Percentiles rank a stretch among this genome's conserved stretches.
phyloP scores from a whole-genome alignment of 2,329 filamentous ascomycete genomes.

The Hypocrella siamensis region DNA sequence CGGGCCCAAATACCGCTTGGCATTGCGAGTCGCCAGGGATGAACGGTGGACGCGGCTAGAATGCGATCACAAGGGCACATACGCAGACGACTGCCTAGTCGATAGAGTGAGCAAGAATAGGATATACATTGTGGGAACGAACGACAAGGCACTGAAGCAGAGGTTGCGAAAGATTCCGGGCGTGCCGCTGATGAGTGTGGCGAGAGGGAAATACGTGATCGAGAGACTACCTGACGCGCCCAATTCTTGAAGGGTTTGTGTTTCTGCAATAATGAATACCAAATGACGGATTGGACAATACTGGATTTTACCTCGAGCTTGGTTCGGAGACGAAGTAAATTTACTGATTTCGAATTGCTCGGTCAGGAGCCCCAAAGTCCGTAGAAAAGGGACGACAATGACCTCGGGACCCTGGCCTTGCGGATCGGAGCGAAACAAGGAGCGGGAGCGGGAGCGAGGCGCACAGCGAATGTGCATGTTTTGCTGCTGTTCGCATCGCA shows the following conservation, averaged over 20 bases:
- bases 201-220: conserved; percentile 83
- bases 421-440: too few relatives aligned
- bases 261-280: too few relatives aligned
- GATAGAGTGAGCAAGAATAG: conserved; percentile 59
- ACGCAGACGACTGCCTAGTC: conserved; percentile 72
- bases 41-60: conserved; percentile 73
- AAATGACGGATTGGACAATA: too few relatives aligned
- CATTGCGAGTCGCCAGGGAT: conserved; percentile 72
- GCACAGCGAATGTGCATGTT: too few relatives aligned
- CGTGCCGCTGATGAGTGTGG: conserved; percentile 65
- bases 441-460: too few relatives aligned
- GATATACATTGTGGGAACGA: conserved; percentile 66
- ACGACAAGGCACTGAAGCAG: conserved; percentile 67
- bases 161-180: conserved; percentile 57
- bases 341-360: too few relatives aligned
- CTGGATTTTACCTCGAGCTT: too few relatives aligned
- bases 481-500: too few relatives aligned
- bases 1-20: conserved; percentile 75
- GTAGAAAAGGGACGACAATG: too few relatives aligned
- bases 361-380: too few relatives aligned
- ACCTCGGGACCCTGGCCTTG: too few relatives aligned
- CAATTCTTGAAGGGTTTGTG: conserved; percentile 26
- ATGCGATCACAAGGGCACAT: conserved; percentile 78
- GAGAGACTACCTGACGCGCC: conserved; percentile 79
- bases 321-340: too few relatives aligned